phyloP scores from a whole-genome alignment of 306 rosid genomes.

The Malus sylvestris region DNA sequence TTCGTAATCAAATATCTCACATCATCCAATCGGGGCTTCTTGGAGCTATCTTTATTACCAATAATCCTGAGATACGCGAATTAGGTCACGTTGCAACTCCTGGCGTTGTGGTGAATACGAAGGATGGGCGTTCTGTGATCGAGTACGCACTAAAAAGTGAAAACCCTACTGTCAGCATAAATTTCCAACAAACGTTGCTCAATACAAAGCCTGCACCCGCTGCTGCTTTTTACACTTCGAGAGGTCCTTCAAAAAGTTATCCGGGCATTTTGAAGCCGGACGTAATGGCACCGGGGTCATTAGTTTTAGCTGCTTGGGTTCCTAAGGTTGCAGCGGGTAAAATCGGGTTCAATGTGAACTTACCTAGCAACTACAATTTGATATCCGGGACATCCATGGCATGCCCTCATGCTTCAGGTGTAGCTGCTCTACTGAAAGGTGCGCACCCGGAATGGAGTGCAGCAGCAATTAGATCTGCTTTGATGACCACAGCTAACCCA shows the following conservation, averaged over 20 bases:
- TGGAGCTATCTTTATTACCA: conserved; percentile 19
- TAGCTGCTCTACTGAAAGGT: conserved; percentile 35
- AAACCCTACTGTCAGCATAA: conserved; percentile 17
- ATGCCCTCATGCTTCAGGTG: conserved; percentile 47
- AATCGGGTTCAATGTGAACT: conserved; percentile 14
- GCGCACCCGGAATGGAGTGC: conserved; percentile 50
- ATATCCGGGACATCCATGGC: conserved; percentile 59
- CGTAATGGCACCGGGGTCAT: conserved; percentile 48
- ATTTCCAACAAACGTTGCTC: conserved; percentile 29
- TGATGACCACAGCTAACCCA: conserved; percentile 43
- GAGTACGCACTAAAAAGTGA: conserved; percentile 1
- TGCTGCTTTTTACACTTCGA: conserved; percentile 33
- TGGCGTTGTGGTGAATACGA: conserved; percentile 28
- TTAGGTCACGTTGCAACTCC: conserved; percentile 17
- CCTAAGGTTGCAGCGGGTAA: background rate
- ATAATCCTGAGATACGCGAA: background rate
- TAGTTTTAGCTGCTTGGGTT: conserved; percentile 39
- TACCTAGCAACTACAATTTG: conserved; percentile 23
- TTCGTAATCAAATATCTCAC: background rate
- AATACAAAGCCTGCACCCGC: conserved; percentile 40
- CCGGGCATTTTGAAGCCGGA: conserved; percentile 42
- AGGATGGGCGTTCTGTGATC: conserved; percentile 22
- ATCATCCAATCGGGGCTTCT: background rate
- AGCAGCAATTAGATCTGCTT: conserved; percentile 41
- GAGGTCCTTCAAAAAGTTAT: conserved; percentile 43